These are phyloP conservation scores for Ottelia alismoides DNA, from an alignment of 106 monocot species.

Conservation along the genomic window DNA sequence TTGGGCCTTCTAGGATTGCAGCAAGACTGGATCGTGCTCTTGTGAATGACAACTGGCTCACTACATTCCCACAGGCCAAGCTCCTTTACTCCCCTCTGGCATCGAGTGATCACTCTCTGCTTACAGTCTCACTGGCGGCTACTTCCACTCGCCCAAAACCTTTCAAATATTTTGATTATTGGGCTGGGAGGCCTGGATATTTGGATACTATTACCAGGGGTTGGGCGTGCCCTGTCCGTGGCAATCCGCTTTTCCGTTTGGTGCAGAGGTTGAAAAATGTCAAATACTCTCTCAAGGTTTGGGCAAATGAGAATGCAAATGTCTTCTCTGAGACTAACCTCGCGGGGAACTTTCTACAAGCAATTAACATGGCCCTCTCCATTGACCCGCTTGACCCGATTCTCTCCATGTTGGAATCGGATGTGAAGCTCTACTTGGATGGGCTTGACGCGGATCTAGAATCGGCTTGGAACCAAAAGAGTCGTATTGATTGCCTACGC, in stretches of 20 bases:
- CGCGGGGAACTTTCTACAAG: neutral
- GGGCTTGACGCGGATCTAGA: neutral
- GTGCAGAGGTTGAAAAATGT: neutral
- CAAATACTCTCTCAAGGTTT: neutral
- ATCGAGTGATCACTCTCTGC: neutral
- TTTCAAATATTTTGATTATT: neutral
- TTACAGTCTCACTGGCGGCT: neutral
- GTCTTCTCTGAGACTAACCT: neutral
- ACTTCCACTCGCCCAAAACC: neutral
- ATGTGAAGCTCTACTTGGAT: neutral
- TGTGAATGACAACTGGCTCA: neutral
- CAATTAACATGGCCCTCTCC: neutral
- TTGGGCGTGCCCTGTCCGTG: neutral
- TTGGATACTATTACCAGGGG: neutral
- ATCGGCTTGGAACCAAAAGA: neutral
- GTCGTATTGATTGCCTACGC: neutral
- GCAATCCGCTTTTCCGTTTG: neutral
- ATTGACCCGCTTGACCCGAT: neutral
- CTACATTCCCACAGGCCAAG: neutral
- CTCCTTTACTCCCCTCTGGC: neutral
- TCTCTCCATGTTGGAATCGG: neutral
- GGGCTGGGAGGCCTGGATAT: neutral
- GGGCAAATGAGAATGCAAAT: neutral
- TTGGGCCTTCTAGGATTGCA: neutral
- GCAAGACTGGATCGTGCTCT: neutral